A percentile compares a stretch with the other conserved stretches of the same genome.
Evolutionary conservation across 2,329 filamentous ascomycete species (phyloP).

Genomic region (Cytospora mali): DNA sequence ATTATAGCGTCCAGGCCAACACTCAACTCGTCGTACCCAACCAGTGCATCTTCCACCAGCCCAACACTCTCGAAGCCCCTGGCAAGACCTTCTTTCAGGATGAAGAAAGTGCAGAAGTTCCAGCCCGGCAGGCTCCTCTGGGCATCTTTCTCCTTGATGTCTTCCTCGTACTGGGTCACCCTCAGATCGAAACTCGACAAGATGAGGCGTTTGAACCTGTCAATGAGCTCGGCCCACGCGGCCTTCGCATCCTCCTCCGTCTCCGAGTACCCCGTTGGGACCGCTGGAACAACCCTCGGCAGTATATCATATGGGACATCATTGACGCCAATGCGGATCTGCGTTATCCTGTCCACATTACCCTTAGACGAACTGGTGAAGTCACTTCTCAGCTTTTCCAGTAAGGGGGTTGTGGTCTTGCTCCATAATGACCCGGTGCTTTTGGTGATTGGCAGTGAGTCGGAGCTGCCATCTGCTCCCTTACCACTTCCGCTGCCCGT

Average conservation of each 20-base stretch:
- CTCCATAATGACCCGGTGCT: constrained; percentile 72
- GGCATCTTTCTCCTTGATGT: constrained; percentile 90
- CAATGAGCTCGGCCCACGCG: constrained; percentile 81
- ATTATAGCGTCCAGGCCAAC: constrained; percentile 84
- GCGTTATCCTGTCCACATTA: constrained; percentile 75
- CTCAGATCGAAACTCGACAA: constrained; percentile 86
- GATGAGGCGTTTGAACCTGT: constrained; percentile 85
- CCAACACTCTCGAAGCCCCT: constrained; percentile 95
- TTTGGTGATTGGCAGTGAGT: constrained; percentile 51
- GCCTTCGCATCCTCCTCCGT: constrained; percentile 76
- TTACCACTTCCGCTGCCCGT: constrained; percentile 49
- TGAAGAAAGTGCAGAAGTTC: constrained; percentile 99
- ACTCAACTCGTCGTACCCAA: constrained; percentile 92
- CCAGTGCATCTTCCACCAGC: constrained; percentile 89
- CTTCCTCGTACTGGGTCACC: constrained; percentile 93
- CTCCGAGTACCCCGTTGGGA: constrained; percentile 68
- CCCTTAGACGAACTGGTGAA: constrained; percentile 79
- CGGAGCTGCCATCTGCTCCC: constrained; percentile 46
- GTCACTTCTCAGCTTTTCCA: constrained; percentile 88
- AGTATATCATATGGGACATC: constrained; percentile 68
- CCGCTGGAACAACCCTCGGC: constrained; percentile 64
- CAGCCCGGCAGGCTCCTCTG: constrained; percentile 88
- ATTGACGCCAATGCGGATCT: constrained; percentile 77
- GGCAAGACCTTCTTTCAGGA: constrained; percentile 92
- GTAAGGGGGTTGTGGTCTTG: constrained; percentile 75